Base-by-base conservation (phyloP, 768 basidiomycete genomes). In the Chalciporus piperatus region DNA sequence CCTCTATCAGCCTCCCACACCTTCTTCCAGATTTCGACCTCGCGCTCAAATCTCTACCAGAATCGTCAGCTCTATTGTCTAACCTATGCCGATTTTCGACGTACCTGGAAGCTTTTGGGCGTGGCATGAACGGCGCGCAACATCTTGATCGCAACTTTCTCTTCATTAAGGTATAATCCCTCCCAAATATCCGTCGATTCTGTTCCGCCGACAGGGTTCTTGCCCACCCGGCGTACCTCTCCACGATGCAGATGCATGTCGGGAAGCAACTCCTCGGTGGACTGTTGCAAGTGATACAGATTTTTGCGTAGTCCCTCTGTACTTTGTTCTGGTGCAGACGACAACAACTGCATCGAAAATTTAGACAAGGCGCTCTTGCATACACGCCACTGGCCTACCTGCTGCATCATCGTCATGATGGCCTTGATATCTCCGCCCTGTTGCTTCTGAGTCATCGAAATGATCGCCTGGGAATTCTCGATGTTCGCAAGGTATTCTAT, bases 111-210 rank as follows among this genome's bases (percentile, higher is more conserved):
- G 52, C 74, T 77, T 27, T 72, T 66, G 6, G 78, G 78, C 44
- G 74, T 70, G 27, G 75, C 72, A 45, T 76, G 71, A 44, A 82
- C 74, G 10, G 79, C 76, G 28, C 82, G 76, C 27, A 83, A 65
- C 7, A 76, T 74, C 58, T 83, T 83, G 62, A 83, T 77, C 2
- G 79, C 77, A 2, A 83, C 82, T 50, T 79, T 81, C 56, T 80
- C 77, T 45, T 73, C 69, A 32, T 71, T 70, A 1, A 83, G 71
- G 65, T 81, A 83, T 9, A 76, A 25, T 4, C 82, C 82, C 59
- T 82, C 79, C 72, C 72, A 72, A 44, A 81, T 76, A 62, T 80
- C 81, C 71, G 81, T 80, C 3, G 76, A 72, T 14, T 75, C 73
- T 6, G 74, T 79, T 28, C 79, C 79, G 35, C 74, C 74, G 41